A percentile compares a stretch with the other conserved stretches of the same genome.
Evolutionary conservation across 345 rosid genomes (phyloP).

Genomic region (Brassica nigra): DNA sequence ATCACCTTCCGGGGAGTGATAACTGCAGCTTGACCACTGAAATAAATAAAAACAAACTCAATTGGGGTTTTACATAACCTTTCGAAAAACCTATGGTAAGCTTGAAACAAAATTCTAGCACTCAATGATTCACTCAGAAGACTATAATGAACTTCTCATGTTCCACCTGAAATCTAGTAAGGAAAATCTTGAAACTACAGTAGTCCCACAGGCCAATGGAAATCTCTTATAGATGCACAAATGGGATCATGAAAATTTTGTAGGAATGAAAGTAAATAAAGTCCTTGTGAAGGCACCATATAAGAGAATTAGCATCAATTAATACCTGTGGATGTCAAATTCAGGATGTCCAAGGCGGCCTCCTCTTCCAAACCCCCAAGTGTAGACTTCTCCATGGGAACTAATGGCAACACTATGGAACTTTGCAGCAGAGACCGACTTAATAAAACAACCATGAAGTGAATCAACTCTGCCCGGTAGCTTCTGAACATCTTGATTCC

Average conservation of each 20-base stretch:
- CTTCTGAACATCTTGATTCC: constrained; percentile 83
- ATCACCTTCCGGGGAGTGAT: constrained; percentile 95
- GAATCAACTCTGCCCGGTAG: constrained; percentile 93
- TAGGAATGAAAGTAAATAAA: constrained; percentile 1
- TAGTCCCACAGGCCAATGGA: not conserved
- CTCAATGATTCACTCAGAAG: not conserved
- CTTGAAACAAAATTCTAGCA: not conserved
- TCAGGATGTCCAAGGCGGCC: constrained; percentile 99
- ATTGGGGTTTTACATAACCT: constrained; percentile 16
- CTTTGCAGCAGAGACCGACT: constrained; percentile 85
- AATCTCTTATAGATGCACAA: not conserved
- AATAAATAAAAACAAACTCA: constrained; percentile 20
- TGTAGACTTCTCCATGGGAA: constrained; percentile 73
- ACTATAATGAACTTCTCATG: not conserved
- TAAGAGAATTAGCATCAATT: constrained; percentile 3
- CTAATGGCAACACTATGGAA: constrained; percentile 91
- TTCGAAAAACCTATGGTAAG: not conserved
- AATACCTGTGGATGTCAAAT: constrained; percentile 95
- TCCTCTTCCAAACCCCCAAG: constrained; percentile 99
- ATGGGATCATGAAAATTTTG: not conserved
- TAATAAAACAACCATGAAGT: constrained; percentile 67
- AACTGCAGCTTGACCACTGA: constrained; percentile 98
- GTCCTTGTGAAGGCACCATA: not conserved
- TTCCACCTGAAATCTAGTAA: constrained; percentile 12
- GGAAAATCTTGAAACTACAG: not conserved